phyloP scores from a whole-genome alignment of 2,329 filamentous ascomycete genomes.

The Dothistroma pini region DNA sequence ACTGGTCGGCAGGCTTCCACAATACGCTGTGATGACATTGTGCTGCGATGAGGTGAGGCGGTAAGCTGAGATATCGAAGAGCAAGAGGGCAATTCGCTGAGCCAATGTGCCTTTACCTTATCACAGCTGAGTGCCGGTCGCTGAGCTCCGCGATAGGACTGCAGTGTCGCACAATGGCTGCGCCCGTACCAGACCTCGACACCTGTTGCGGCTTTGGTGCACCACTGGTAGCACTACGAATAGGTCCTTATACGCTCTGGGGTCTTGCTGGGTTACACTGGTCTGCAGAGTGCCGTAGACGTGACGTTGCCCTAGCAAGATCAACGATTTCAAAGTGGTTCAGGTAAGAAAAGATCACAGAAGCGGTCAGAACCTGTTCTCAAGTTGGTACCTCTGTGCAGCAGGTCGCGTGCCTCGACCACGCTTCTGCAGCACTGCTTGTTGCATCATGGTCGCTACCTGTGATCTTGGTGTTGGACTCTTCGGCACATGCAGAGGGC shows the following conservation, averaged over 20 bases:
- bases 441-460: background rate
- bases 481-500: background rate
- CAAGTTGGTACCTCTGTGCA: background rate
- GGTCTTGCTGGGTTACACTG: background rate
- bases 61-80: background rate
- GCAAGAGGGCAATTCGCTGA: background rate
- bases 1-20: background rate
- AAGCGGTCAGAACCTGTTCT: background rate
- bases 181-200: background rate
- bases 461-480: background rate
- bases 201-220: background rate
- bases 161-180: background rate
- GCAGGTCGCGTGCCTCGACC: background rate
- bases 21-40: background rate
- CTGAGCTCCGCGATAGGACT: background rate
- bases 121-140: background rate
- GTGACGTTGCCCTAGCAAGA: background rate
- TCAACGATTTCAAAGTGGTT: background rate
- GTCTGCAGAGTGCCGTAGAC: background rate
- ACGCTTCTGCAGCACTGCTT: background rate
- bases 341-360: background rate
- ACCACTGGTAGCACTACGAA: background rate
- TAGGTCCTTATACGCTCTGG: background rate
- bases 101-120: background rate
- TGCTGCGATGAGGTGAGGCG: background rate